A percentile compares a stretch with the other conserved stretches of the same genome.
Evolutionary conservation across 2,329 filamentous ascomycete genomes (phyloP).

Genomic region (Fusarium irregulare): DNA sequence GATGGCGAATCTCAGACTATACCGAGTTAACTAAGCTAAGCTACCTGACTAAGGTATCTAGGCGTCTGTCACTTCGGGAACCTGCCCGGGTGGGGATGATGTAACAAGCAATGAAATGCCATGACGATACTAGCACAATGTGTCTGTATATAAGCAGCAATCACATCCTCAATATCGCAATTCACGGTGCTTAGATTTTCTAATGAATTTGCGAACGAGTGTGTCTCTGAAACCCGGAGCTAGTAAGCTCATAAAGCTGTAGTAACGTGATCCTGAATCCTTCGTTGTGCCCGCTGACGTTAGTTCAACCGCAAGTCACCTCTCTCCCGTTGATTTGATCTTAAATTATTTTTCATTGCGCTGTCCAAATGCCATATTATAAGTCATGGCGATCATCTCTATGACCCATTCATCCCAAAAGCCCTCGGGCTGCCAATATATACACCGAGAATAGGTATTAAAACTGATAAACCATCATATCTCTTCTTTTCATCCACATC

Average conservation of each 20-base stretch:
- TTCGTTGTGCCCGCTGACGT: conserved; percentile 9
- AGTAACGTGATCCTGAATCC: conserved; percentile 9
- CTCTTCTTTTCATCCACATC: conserved; percentile 24
- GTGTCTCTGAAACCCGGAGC: too few species aligned
- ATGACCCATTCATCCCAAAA: conserved; percentile 37
- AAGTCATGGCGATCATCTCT: conserved; percentile 35
- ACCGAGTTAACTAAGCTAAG: conserved; percentile 8
- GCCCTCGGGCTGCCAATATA: conserved; percentile 40
- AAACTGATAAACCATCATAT: conserved; percentile 45
- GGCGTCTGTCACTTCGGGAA: background rate
- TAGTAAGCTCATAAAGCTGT: background rate
- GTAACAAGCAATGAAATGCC: conserved; percentile 5
- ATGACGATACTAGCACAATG: background rate
- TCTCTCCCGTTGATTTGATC: background rate
- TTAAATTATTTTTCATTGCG: conserved; percentile 27
- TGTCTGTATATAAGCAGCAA: background rate
- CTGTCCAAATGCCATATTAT: conserved; percentile 39
- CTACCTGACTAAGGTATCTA: conserved; percentile 22
- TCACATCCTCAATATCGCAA: background rate
- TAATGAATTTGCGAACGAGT: background rate
- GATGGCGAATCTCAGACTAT: conserved; percentile 7
- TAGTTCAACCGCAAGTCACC: background rate
- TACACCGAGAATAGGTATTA: conserved; percentile 48
- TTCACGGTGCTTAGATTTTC: background rate
- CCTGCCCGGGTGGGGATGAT: conserved; percentile 21